Evolutionary conservation across 768 basidiomycete genomes (phyloP).

Genomic region (Suillus clintonianus): DNA sequence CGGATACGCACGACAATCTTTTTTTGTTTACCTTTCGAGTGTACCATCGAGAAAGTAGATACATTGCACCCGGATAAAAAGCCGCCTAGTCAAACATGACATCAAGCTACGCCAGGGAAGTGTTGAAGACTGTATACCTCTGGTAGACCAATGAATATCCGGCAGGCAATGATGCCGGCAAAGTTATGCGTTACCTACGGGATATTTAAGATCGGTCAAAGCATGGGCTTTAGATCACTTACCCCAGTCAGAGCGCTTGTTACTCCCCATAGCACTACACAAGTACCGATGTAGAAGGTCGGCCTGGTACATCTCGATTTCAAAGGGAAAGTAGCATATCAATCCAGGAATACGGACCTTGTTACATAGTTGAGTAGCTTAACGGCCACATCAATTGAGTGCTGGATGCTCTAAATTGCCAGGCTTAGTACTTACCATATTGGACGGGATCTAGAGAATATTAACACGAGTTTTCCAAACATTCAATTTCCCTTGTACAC

Average conservation of each 20-base stretch:
- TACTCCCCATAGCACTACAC: constrained; percentile 64
- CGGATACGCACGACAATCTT: background rate
- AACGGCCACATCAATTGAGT: background rate
- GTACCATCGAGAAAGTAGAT: constrained; percentile 31
- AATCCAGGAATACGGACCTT: constrained; percentile 33
- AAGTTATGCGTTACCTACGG: constrained; percentile 55
- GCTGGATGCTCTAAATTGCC: background rate
- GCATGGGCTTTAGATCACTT: constrained; percentile 12
- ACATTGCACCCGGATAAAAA: constrained; percentile 61
- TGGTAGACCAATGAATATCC: constrained; percentile 64
- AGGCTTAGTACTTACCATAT: constrained; percentile 54
- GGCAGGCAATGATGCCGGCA: constrained; percentile 55
- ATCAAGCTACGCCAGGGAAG: background rate
- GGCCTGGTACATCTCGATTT: constrained; percentile 40
- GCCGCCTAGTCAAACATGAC: constrained; percentile 40
- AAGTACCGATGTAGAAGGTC: constrained; percentile 60
- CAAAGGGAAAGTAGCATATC: background rate
- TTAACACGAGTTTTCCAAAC: background rate
- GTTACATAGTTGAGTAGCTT: constrained; percentile 58
- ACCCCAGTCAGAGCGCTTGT: constrained; percentile 65
- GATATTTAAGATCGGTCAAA: background rate
- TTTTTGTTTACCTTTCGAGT: constrained; percentile 17
- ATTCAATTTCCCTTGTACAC: background rate
- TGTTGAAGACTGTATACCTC: constrained; percentile 38
- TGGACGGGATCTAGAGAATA: constrained; percentile 45